Conservation (phyloP, 129 eudicot genomes). For the Helianthus tuberosus region DNA sequence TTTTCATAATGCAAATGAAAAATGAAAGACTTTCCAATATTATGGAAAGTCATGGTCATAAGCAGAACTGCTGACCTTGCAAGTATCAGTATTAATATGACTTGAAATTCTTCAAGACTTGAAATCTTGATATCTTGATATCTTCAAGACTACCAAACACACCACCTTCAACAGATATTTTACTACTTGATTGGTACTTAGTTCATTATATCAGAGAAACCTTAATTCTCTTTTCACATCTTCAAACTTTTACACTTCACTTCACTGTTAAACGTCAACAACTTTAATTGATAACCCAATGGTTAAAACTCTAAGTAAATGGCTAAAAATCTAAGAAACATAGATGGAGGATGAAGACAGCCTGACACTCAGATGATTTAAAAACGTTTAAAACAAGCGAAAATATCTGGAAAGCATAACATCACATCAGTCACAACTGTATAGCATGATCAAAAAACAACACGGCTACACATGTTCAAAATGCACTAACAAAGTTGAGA, state of each 20-base stretch:
- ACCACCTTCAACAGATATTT: conserved; percentile 86
- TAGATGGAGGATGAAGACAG: background rate
- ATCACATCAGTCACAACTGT: background rate
- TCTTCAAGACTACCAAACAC: conserved; percentile 68
- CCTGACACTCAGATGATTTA: background rate
- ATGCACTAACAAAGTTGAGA: background rate
- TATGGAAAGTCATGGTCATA: conserved; percentile 44
- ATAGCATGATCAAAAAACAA: background rate
- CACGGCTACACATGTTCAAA: background rate
- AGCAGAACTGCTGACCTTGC: conserved; percentile 74
- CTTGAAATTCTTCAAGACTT: conserved; percentile 93
- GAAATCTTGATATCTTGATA: conserved; percentile 58
- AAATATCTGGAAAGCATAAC: background rate
- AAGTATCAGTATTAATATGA: conserved; percentile 51
- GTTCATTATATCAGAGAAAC: conserved; percentile 33
- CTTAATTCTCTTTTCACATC: conserved; percentile 15
- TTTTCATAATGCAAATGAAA: background rate
- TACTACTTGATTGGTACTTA: conserved; percentile 65
- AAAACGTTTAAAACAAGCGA: background rate
- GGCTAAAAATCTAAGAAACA: background rate
- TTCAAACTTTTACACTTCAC: conserved; percentile 52
- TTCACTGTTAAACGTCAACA: conserved; percentile 79
- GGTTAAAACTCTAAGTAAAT: background rate
- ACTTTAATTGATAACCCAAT: conserved; percentile 39
- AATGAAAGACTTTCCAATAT: conserved; percentile 15